Percentiles rank a stretch among this genome's conserved stretches.
phyloP scores from a whole-genome alignment of 2,329 filamentous ascomycete species.

The Clonostachys solani region DNA sequence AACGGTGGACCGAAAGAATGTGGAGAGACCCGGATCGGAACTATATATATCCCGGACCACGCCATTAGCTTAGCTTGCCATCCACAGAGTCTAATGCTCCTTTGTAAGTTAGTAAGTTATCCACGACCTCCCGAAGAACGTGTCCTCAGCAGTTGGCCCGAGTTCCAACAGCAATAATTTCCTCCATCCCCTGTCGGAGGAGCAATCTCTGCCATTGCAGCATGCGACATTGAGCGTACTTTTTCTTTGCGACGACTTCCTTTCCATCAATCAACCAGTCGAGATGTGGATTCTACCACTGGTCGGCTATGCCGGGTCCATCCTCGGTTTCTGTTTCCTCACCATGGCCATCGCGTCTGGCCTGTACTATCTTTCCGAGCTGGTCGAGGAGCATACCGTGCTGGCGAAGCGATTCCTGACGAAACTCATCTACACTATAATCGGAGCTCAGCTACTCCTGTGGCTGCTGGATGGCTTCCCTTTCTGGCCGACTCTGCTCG shows the following conservation, averaged over 20 bases:
- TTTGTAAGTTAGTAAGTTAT: no score
- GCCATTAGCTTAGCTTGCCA: no score
- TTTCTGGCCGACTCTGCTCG: slow-evolving; percentile 66
- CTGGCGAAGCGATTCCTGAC: slow-evolving; percentile 83
- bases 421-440: slow-evolving; percentile 78
- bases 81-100: no score
- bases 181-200: no score
- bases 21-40: no score
- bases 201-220: no score
- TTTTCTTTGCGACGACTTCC: no score
- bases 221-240: no score
- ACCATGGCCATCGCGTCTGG: slow-evolving; percentile 97
- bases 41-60: no score
- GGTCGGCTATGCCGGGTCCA: slow-evolving; percentile 81
- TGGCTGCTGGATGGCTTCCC: slow-evolving; percentile 84
- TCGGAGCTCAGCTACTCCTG: slow-evolving; percentile 70
- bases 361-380: slow-evolving; percentile 95
- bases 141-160: no score
- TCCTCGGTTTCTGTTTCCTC: slow-evolving; percentile 88
- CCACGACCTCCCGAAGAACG: no score
- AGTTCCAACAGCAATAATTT: no score
- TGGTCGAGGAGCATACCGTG: slow-evolving; percentile 97
- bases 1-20: background rate
- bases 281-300: slow-evolving; percentile 95
- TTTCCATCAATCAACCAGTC: slow-evolving; percentile 4